Conservation (phyloP, 192 early-diverging fungal species). For the Nowakowskiella sp. region DNA sequence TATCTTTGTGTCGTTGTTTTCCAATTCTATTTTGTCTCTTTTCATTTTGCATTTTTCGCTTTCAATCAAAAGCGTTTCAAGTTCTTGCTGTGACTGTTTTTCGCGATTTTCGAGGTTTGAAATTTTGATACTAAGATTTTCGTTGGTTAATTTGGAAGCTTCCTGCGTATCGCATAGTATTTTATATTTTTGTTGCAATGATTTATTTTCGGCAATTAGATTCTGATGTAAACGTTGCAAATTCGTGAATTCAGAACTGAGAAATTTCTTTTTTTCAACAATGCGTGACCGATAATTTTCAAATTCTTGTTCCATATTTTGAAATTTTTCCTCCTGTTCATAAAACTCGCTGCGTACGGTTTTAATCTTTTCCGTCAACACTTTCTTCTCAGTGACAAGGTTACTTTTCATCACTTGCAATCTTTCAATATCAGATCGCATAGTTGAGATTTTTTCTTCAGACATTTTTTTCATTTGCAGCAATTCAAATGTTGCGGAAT, state of each 20-base stretch:
- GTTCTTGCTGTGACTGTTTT: not conserved
- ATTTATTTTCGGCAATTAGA: conserved; percentile 22
- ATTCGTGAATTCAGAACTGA: conserved; percentile 10
- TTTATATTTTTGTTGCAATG: conserved; percentile 22
- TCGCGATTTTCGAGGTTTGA: not conserved
- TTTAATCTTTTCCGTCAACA: conserved; percentile 40
- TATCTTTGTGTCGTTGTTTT: not conserved
- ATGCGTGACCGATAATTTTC: conserved; percentile 12
- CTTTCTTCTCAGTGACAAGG: conserved; percentile 40
- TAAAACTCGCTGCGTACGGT: conserved; percentile 28
- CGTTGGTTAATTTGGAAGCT: conserved; percentile 17
- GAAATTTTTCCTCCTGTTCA: conserved; percentile 33
- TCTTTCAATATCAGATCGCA: conserved; percentile 43
- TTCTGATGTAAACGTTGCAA: conserved; percentile 11
- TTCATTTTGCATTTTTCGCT: not conserved
- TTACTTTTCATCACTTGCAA: conserved; percentile 29
- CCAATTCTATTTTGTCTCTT: not conserved
- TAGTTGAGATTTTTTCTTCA: conserved; percentile 32
- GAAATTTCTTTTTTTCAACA: conserved; percentile 8
- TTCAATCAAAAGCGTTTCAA: not conserved
- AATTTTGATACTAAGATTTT: conserved; percentile 5
- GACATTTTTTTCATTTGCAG: conserved; percentile 29
- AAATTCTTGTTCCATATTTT: conserved; percentile 19
- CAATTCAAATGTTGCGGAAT: conserved; percentile 40
- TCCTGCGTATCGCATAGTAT: conserved; percentile 20